Conservation (phyloP, 192 early-diverging fungal genomes). For the Podila clonocystis region DNA sequence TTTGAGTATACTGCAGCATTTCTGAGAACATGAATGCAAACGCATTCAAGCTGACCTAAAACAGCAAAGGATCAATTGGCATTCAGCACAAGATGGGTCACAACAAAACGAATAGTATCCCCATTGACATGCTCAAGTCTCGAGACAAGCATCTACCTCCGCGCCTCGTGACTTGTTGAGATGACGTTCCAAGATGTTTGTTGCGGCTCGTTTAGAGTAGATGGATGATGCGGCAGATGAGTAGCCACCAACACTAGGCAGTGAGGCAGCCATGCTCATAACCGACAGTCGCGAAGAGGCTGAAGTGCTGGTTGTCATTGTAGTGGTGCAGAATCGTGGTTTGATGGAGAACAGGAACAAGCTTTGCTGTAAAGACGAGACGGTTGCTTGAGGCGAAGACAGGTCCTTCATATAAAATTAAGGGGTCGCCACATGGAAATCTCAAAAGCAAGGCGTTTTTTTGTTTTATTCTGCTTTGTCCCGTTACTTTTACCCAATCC, state of each 20-base stretch:
- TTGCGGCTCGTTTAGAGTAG: slow-evolving; percentile 27
- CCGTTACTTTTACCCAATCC: too few species aligned
- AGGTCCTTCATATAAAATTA: too few species aligned
- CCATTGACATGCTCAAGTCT: background rate
- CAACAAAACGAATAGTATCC: background rate
- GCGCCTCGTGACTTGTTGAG: slow-evolving; percentile 75
- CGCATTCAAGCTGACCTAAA: slow-evolving; percentile 80
- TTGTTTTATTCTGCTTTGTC: too few species aligned
- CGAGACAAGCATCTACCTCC: slow-evolving; percentile 60
- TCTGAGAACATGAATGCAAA: slow-evolving; percentile 95
- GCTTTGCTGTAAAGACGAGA: background rate
- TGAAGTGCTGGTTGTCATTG: slow-evolving; percentile 38
- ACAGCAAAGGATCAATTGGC: background rate
- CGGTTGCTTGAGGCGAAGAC: background rate
- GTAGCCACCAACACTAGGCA: slow-evolving; percentile 42
- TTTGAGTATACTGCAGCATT: slow-evolving; percentile 97
- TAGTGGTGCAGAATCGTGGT: background rate
- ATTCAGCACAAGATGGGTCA: background rate
- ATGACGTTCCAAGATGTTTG: slow-evolving; percentile 78
- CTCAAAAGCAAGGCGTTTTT: too few species aligned
- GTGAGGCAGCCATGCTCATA: slow-evolving; percentile 49
- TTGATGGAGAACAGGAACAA: background rate
- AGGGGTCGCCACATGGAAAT: too few species aligned
- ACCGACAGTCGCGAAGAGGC: slow-evolving; percentile 40
- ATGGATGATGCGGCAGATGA: slow-evolving; percentile 36